Evolutionary conservation across 2,329 filamentous ascomycete genomes (phyloP).

Genomic region (Calonectria hawksworthii): DNA sequence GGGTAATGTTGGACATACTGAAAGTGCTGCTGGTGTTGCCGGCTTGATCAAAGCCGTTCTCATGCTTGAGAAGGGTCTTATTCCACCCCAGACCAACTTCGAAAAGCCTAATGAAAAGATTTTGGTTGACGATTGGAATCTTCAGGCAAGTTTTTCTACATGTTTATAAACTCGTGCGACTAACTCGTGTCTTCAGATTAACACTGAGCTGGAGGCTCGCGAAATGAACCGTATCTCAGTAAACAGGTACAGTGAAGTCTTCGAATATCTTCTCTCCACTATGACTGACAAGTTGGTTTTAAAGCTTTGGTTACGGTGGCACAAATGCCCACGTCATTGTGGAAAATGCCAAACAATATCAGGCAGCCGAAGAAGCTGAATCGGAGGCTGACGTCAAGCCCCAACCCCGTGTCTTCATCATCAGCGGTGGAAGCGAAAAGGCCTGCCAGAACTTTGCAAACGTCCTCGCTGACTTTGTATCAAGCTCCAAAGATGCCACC

Average conservation of each 20-base stretch:
- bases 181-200: conserved; percentile 11
- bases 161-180: background rate
- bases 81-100: conserved; percentile 50
- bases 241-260: conserved; percentile 19
- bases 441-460: conserved; percentile 32
- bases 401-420: conserved; percentile 32
- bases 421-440: conserved; percentile 38
- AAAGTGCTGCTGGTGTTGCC: conserved; percentile 46
- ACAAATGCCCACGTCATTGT: conserved; percentile 47
- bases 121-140: conserved; percentile 39
- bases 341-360: conserved; percentile 30
- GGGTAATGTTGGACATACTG: conserved; percentile 47
- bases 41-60: conserved; percentile 48
- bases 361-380: conserved; percentile 44
- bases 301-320: conserved; percentile 47
- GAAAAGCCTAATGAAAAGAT: conserved; percentile 49
- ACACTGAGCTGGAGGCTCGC: conserved; percentile 6
- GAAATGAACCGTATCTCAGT: conserved; percentile 27
- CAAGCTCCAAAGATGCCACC: background rate
- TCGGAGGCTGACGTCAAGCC: conserved; percentile 10
- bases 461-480: conserved; percentile 32
- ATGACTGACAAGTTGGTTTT: background rate
- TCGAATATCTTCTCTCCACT: background rate
- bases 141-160: conserved; percentile 27
- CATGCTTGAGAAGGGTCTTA: conserved; percentile 48